phyloP scores from a whole-genome alignment of 129 eudicot species.

The Erigeron canadensis region DNA sequence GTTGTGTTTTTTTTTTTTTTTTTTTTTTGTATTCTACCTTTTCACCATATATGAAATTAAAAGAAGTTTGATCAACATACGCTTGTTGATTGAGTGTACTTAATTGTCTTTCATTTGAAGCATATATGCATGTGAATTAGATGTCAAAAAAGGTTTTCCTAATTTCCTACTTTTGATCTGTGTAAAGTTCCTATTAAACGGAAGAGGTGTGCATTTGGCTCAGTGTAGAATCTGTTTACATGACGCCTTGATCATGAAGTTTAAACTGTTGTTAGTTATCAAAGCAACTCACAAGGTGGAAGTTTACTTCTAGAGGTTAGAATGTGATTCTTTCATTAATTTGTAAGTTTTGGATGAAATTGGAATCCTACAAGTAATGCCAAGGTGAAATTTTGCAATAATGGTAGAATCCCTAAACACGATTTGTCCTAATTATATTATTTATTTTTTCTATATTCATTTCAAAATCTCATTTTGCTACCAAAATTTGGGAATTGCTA shows the following conservation, averaged over 20 bases:
- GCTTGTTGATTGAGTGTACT: neutral
- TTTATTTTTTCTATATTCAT: slow-evolving; percentile 2
- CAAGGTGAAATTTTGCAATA: slow-evolving; percentile 17
- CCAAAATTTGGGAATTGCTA: neutral
- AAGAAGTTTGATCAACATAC: slow-evolving; percentile 5
- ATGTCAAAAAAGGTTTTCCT: slow-evolving; percentile 15
- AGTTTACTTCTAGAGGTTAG: slow-evolving; percentile 19
- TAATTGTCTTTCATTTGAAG: slow-evolving; percentile 8
- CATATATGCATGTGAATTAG: slow-evolving; percentile 19
- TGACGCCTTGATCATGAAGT: neutral
- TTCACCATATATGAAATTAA: neutral
- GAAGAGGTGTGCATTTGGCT: neutral
- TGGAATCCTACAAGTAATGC: slow-evolving; percentile 13
- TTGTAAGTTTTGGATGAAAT: slow-evolving; percentile 25
- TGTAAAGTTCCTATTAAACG: neutral
- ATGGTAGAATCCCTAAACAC: slow-evolving; percentile 13
- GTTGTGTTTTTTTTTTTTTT: too few species aligned
- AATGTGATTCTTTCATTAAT: slow-evolving; percentile 38
- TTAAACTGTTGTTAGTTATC: neutral
- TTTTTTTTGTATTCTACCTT: too few species aligned
- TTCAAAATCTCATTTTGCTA: neutral
- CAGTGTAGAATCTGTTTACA: neutral
- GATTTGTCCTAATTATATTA: neutral
- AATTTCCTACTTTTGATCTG: neutral
- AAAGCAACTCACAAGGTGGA: slow-evolving; percentile 27